These are phyloP conservation scores for Ogataea saltuana DNA, from an alignment of 805 yeast genomes.

Conservation along the genomic window DNA sequence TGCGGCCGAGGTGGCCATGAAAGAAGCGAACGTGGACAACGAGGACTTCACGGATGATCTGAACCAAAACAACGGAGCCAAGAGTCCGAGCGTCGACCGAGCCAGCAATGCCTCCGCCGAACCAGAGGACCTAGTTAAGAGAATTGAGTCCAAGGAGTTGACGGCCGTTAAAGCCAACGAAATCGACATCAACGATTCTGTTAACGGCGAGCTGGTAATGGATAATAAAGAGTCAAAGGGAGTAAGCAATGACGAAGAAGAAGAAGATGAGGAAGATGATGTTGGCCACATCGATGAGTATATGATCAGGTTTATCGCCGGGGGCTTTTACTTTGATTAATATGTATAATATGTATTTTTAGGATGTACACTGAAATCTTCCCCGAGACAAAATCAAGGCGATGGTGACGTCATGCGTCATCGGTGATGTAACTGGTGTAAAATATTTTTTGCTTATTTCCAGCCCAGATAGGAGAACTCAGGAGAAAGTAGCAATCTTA, in stretches of 20 bases:
- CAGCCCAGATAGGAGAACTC: neutral
- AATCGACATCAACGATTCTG: conserved; percentile 10
- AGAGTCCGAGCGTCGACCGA: conserved; percentile 27
- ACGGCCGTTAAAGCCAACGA: conserved; percentile 9
- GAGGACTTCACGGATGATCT: conserved; percentile 73
- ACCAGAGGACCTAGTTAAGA: conserved; percentile 27
- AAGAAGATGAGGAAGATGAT: conserved; percentile 57
- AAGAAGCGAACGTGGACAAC: conserved; percentile 78
- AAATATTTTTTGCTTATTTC: neutral
- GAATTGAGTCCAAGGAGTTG: conserved; percentile 20
- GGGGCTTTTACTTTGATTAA: conserved; percentile 63
- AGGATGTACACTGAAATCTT: conserved; percentile 1
- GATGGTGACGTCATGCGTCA: conserved; percentile 14
- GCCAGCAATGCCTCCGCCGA: conserved; percentile 33
- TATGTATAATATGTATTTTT: conserved; percentile 21
- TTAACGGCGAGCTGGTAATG: conserved; percentile 28
- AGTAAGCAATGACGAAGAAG: conserved; percentile 34
- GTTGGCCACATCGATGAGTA: conserved; percentile 91
- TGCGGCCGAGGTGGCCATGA: conserved; percentile 88
- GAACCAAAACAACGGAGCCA: conserved; percentile 25
- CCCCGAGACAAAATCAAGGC: conserved; percentile 11
- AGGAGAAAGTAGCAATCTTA: neutral
- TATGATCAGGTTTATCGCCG: conserved; percentile 88
- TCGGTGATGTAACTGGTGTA: neutral
- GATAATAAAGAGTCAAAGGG: conserved; percentile 22